Evolutionary conservation across 441 rosid genomes (phyloP), one percentile per base, ranked within the genome.

Genomic region (Bocquillonia castaneifolia): DNA sequence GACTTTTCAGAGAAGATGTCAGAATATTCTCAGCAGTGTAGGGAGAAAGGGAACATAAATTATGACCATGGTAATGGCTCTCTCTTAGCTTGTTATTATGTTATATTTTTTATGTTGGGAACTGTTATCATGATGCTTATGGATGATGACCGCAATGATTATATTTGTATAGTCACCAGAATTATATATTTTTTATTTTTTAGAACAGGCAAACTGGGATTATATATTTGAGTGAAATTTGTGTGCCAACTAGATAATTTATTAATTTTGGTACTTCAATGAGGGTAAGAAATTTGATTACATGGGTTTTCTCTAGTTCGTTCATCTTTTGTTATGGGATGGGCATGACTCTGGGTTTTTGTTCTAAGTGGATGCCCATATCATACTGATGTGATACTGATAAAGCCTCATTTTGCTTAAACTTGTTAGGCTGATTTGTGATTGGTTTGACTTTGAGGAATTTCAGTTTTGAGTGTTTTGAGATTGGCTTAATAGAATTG

Each of bases 1-100:
- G 67, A 13, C 39, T 67, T 74, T 73, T 26, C 87, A 86, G 96
- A 82, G 70, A 88, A 85, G 85, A 71, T 79, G 79, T 48, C 72
- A 55, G 96, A 81, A 73, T 80, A 44, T 79, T 68, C 80, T 56
- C 85, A 71, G 36, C 85, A 76, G 44, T 81, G 63, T 50, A 51
- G 68, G 76, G 90, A 83, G 73, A 85, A 77, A 67, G 82, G 76
- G 56, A 80, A 50, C 51, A 39, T 22, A 48, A 47, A 72, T 72
- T 84, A 65, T 71, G 88, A 85, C 59, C 73, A 74, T 40, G 90
- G 90, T 90, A 81, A 72, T 54, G 44, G n/a, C 61, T 63, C 63
- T 70, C 52, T 18, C 61, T 64, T 64, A 61, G 48, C 58, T 63
- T 31, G 20, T 44, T 59, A 60, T 31, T 47, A 20, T 66, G 72